A percentile compares a stretch with the other conserved stretches of the same genome.
Conservation (phyloP, 441 rosid genomes). For the Populus hybrid region DNA sequence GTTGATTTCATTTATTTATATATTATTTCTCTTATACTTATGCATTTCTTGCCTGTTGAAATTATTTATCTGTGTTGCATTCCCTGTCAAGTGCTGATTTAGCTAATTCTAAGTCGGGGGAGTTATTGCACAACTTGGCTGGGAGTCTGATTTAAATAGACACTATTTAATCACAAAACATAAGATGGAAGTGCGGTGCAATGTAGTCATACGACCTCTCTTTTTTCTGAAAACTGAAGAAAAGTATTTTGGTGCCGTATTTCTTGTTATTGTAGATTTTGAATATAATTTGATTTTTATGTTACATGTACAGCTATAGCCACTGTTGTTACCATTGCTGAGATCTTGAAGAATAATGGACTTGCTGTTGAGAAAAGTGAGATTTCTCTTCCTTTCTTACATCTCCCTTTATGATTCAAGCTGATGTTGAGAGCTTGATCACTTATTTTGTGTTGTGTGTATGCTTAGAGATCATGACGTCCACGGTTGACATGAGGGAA, state of each 20-base stretch:
- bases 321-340: constrained; percentile 72
- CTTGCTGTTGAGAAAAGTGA: constrained; percentile 75
- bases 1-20: background rate
- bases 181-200: background rate
- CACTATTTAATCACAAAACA: background rate
- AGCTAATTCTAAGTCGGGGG: background rate
- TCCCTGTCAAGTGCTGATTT: background rate
- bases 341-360: constrained; percentile 76
- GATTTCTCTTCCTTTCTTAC: constrained; percentile 9
- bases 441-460: background rate
- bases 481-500: constrained; percentile 72
- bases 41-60: background rate
- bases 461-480: constrained; percentile 56
- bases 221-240: too few species aligned
- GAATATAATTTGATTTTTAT: background rate
- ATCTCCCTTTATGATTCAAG: background rate
- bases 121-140: background rate
- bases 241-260: background rate
- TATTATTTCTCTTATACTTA: background rate
- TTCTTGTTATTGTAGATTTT: background rate
- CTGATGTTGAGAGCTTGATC: constrained; percentile 6
- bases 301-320: constrained; percentile 49
- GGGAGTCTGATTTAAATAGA: background rate
- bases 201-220: too few species aligned
- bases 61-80: background rate